Evolutionary conservation across 305 asterid species (phyloP).

Genomic region (Solanum hybrid): DNA sequence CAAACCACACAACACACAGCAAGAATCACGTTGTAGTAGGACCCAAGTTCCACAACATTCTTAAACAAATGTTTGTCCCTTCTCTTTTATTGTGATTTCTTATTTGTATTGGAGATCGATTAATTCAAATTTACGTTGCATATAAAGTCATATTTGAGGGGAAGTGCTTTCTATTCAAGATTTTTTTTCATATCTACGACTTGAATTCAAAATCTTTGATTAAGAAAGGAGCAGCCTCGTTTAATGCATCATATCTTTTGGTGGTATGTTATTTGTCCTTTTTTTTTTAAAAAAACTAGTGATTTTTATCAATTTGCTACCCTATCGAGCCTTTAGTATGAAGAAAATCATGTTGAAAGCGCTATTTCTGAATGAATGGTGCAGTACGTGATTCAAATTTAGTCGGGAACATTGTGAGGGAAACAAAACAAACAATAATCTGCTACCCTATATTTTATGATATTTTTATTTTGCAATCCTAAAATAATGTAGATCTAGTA

Average conservation of each 20-base stretch:
- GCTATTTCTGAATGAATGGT: no score
- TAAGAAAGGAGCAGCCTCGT: background rate
- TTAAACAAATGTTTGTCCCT: background rate
- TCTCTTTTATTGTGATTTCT: background rate
- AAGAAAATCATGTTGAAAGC: no score
- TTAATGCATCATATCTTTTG: background rate
- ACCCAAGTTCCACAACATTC: background rate
- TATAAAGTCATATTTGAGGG: rapidly evolving
- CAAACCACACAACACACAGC: background rate
- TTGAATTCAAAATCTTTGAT: background rate
- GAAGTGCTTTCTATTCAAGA: background rate
- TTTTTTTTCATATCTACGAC: background rate
- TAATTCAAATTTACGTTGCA: rapidly evolving
- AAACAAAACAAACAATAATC: background rate
- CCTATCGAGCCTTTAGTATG: no score
- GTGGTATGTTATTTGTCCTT: background rate
- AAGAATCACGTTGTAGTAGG: background rate
- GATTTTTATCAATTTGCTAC: background rate
- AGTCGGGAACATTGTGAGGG: no score
- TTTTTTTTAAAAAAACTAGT: background rate
- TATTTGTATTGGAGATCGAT: no score
- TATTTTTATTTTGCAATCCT: background rate
- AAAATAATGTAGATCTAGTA: background rate
- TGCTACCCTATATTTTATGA: background rate
- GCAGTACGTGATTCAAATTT: no score